Evolutionary conservation across 139 green algal species (phyloP).

Genomic region (Chlamydomonas sphaeroides): DNA sequence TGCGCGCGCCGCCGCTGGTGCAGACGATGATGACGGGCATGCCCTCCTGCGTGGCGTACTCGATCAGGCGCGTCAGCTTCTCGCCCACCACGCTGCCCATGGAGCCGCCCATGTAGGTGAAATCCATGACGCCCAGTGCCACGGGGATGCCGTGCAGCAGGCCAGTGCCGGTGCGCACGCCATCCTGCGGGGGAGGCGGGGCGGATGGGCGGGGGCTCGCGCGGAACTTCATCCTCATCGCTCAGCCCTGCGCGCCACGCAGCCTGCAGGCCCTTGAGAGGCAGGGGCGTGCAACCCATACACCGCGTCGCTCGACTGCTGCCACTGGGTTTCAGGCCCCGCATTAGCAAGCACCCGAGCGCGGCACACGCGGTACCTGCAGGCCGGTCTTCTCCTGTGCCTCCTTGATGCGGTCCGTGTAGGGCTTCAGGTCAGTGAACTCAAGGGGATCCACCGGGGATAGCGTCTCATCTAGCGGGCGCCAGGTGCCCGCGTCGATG

Average conservation of each 20-base stretch:
- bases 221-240: no score
- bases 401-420: slow-evolving; percentile 77
- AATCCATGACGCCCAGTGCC: slow-evolving; percentile 80
- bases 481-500: slow-evolving; percentile 79
- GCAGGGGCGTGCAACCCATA: no score
- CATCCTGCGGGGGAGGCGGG: slow-evolving; percentile 43
- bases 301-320: no score
- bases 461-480: slow-evolving; percentile 76
- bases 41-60: slow-evolving; percentile 76
- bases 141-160: slow-evolving; percentile 80
- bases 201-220: background rate
- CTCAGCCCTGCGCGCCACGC: no score
- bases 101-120: slow-evolving; percentile 80
- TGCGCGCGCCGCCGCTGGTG: slow-evolving; percentile 71
- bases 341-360: no score
- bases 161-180: slow-evolving; percentile 63
- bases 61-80: slow-evolving; percentile 82
- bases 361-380: slow-evolving; percentile 27
- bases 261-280: no score
- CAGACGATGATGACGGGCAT: slow-evolving; percentile 68
- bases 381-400: slow-evolving; percentile 74
- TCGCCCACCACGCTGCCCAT: slow-evolving; percentile 82
- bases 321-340: no score
- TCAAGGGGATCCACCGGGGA: slow-evolving; percentile 80
- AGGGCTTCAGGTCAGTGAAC: slow-evolving; percentile 81